Evolutionary conservation across 2,329 filamentous ascomycete genomes (phyloP).

Genomic region (Colletotrichum incanum): DNA sequence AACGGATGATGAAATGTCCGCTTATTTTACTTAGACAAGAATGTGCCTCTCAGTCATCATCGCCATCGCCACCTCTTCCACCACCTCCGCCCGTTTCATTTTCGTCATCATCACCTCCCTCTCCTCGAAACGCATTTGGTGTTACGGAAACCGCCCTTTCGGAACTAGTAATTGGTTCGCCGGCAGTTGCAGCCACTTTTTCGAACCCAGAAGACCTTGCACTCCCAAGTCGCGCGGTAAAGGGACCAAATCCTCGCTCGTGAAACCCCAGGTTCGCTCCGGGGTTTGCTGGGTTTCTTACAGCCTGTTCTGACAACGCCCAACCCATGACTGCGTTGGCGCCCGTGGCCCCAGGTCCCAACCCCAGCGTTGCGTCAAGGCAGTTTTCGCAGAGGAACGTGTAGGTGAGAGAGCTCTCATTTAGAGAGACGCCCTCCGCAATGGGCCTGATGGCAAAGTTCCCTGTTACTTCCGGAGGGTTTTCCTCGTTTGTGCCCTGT

Average conservation of each 20-base stretch:
- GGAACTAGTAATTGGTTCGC: constrained; percentile 50
- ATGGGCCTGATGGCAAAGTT: constrained; percentile 59
- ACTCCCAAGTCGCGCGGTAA: constrained; percentile 51
- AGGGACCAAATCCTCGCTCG: constrained; percentile 51
- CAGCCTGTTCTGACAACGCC: constrained; percentile 50
- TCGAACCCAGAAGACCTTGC: constrained; percentile 56
- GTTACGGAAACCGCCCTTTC: constrained; percentile 41
- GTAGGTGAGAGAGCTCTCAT: constrained; percentile 59
- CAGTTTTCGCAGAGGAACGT: constrained; percentile 63
- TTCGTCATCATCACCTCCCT: constrained; percentile 40
- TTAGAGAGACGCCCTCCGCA: constrained; percentile 59
- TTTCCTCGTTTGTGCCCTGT: constrained; percentile 59
- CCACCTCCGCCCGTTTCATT: constrained; percentile 46
- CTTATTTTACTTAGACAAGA: no score
- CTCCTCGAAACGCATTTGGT: constrained; percentile 43
- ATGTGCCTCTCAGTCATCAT: constrained; percentile 23
- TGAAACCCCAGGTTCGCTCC: constrained; percentile 51
- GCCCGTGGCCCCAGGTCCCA: constrained; percentile 46
- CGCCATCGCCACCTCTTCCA: constrained; percentile 43
- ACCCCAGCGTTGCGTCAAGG: constrained; percentile 49
- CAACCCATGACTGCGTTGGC: constrained; percentile 54
- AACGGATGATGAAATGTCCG: no score
- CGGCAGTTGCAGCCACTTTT: constrained; percentile 58
- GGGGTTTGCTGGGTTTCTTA: constrained; percentile 45
- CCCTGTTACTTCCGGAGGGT: constrained; percentile 60